phyloP scores from a whole-genome alignment of 306 rosid genomes.

The Rosa persica region DNA sequence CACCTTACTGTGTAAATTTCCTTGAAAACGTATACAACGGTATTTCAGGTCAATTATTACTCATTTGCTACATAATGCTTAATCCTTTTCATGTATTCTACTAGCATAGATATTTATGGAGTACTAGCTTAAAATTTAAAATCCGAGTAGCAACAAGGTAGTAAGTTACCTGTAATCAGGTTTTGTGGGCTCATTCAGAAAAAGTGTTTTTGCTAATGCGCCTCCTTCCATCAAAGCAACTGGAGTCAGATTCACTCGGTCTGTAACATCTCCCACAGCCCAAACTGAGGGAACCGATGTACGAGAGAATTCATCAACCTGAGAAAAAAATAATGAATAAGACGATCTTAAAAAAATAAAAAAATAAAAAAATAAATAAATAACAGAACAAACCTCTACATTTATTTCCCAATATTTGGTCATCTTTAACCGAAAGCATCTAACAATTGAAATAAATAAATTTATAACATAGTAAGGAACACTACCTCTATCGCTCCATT shows the following conservation, averaged over 20 bases:
- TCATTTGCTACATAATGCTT: background rate
- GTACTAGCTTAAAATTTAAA: background rate
- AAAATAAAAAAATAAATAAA: no score
- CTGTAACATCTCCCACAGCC: conserved; percentile 98
- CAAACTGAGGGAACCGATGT: conserved; percentile 93
- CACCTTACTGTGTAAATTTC: background rate
- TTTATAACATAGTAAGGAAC: conserved; percentile 12
- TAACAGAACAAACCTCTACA: background rate
- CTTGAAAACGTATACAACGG: background rate
- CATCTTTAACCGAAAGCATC: background rate
- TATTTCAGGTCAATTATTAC: background rate
- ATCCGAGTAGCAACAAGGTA: conserved; percentile 11
- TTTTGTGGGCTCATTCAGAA: conserved; percentile 80
- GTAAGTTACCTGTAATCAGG: conserved; percentile 78
- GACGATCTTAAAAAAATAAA: background rate
- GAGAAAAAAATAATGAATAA: conserved; percentile 14
- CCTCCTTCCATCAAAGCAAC: conserved; percentile 98
- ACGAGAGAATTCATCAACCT: conserved; percentile 93
- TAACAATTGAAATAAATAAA: conserved; percentile 16
- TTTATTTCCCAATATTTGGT: background rate
- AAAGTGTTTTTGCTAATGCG: conserved; percentile 77
- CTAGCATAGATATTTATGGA: conserved; percentile 1
- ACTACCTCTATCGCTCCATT: conserved; percentile 91
- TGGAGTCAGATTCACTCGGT: conserved; percentile 91
- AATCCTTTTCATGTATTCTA: background rate